phyloP scores from a whole-genome alignment of 2,329 filamentous ascomycete species.

The Chaetomium strumarium region DNA sequence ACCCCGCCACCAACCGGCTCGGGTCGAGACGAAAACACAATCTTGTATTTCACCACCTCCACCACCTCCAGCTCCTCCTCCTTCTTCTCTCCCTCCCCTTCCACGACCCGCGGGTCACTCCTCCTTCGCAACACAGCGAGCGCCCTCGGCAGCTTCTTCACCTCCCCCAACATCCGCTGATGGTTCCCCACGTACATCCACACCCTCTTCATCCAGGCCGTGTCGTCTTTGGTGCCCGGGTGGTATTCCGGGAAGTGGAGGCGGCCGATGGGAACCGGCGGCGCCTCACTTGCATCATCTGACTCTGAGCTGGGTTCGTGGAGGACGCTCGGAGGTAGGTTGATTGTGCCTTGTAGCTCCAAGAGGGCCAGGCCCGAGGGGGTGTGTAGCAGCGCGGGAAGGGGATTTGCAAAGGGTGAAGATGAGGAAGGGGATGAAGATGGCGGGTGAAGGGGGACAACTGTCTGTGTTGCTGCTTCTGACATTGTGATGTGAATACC shows the following conservation, averaged over 20 bases:
- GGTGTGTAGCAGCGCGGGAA: constrained; percentile 80
- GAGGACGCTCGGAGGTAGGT: constrained; percentile 50
- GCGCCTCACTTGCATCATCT: no score
- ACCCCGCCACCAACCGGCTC: constrained; percentile 57
- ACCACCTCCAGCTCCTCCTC: constrained; percentile 69
- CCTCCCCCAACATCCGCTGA: constrained; percentile 81
- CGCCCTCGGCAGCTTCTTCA: constrained; percentile 76
- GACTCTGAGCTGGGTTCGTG: constrained; percentile 22
- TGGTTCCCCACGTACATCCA: constrained; percentile 85
- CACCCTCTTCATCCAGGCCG: constrained; percentile 82
- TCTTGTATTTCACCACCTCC: constrained; percentile 80
- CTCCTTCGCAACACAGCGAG: constrained; percentile 69
- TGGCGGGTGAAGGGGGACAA: constrained; percentile 31
- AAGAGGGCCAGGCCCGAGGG: constrained; percentile 84
- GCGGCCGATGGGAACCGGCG: constrained; percentile 35
- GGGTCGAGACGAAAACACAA: constrained; percentile 76
- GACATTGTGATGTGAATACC: background rate
- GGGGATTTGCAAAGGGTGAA: constrained; percentile 40
- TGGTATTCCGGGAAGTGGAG: constrained; percentile 53
- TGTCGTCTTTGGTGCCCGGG: constrained; percentile 41
- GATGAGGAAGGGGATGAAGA: background rate
- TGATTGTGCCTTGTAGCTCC: constrained; percentile 88
- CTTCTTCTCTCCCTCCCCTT: constrained; percentile 36
- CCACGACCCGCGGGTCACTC: constrained; percentile 27
- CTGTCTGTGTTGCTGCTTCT: constrained; percentile 18